phyloP scores from a whole-genome alignment of 441 rosid genomes.

The Daphne laureola region DNA sequence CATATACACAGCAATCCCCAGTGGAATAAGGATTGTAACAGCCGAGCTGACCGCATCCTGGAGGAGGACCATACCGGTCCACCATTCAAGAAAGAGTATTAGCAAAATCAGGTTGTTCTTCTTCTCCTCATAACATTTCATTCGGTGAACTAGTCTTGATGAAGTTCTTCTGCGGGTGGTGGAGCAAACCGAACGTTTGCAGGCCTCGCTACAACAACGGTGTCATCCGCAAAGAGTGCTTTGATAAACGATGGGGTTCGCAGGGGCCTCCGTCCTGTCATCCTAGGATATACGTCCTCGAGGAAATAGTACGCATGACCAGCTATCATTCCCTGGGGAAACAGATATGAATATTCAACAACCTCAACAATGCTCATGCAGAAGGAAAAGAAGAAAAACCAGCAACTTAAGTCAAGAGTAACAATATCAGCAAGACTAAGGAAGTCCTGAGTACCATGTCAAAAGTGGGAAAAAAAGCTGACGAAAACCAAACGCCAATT shows the following conservation, averaged over 20 bases:
- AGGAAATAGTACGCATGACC: conserved; percentile 98
- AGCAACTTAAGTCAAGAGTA: not conserved
- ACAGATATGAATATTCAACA: conserved; percentile 1
- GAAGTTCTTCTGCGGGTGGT: conserved; percentile 56
- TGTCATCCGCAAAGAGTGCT: conserved; percentile 81
- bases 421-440: not conserved
- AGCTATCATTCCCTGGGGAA: conserved; percentile 89
- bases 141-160: conserved; percentile 41
- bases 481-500: no score
- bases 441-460: not conserved
- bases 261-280: conserved; percentile 86
- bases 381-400: not conserved
- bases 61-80: not conserved
- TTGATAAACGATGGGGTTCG: conserved; percentile 81
- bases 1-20: conserved; percentile 23
- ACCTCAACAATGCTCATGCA: conserved; percentile 1
- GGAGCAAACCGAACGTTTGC: conserved; percentile 78
- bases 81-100: conserved; percentile 5
- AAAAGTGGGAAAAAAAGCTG: no score
- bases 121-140: not conserved
- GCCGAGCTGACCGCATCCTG: conserved; percentile 3
- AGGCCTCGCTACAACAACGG: conserved; percentile 72
- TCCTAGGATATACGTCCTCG: conserved; percentile 88
- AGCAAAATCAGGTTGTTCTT: no score
- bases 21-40: conserved; percentile 9